Evolutionary conservation across 2,329 filamentous ascomycete genomes (phyloP).

Genomic region (Colletotrichum coccodes): DNA sequence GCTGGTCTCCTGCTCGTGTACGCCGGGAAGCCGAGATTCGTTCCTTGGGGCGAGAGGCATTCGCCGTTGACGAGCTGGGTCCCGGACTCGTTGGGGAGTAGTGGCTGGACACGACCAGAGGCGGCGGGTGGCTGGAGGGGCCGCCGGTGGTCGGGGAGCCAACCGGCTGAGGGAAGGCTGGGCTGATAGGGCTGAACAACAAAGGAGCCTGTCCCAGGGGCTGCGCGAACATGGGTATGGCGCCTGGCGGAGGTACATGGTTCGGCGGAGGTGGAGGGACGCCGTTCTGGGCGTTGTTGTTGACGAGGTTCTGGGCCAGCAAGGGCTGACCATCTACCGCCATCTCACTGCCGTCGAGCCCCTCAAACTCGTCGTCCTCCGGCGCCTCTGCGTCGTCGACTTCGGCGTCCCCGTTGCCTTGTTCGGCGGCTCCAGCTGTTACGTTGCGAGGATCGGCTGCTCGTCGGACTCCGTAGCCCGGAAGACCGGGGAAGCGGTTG

Average conservation of each 20-base stretch:
- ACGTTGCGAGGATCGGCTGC: slow-evolving; percentile 10
- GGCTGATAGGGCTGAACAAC: slow-evolving; percentile 27
- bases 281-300: slow-evolving; percentile 19
- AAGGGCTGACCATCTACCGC: slow-evolving; percentile 42
- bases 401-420: slow-evolving; percentile 42
- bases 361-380: slow-evolving; percentile 57
- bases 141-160: slow-evolving; percentile 16
- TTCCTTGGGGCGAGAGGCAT: slow-evolving; percentile 30
- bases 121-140: slow-evolving; percentile 21
- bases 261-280: slow-evolving; percentile 27
- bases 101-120: slow-evolving; percentile 25
- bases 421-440: slow-evolving; percentile 34
- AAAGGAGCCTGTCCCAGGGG: slow-evolving; percentile 24
- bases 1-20: slow-evolving; percentile 26
- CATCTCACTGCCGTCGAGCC: slow-evolving; percentile 51
- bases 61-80: slow-evolving; percentile 21
- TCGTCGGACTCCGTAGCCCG: neutral
- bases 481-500: slow-evolving; percentile 30
- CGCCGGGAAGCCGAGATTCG: slow-evolving; percentile 26
- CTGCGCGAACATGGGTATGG: slow-evolving; percentile 28
- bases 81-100: slow-evolving; percentile 16
- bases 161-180: slow-evolving; percentile 16
- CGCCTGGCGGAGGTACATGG: slow-evolving; percentile 15
- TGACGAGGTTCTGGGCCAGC: slow-evolving; percentile 32
- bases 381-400: slow-evolving; percentile 51